phyloP scores from a whole-genome alignment of 1,284 basidiomycete genomes.

The Agroathelia rolfsii region DNA sequence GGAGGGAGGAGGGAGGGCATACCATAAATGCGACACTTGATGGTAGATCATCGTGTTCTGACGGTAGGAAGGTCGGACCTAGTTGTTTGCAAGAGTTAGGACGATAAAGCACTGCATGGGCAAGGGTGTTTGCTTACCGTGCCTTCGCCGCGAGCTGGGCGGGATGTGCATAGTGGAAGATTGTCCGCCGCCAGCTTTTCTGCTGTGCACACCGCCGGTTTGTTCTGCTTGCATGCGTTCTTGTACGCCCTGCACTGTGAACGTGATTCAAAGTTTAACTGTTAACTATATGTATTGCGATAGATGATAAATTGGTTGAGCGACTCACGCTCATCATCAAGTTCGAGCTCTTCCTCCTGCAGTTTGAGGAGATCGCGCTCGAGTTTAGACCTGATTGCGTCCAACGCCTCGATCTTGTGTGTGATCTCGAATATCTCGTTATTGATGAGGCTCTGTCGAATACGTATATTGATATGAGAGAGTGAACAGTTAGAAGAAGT shows the following conservation, averaged over 20 bases:
- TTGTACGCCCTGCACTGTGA: slow-evolving; percentile 74
- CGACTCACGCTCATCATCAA: slow-evolving; percentile 85
- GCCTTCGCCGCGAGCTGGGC: slow-evolving; percentile 62
- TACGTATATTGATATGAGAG: slow-evolving; percentile 11
- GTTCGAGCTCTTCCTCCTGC: slow-evolving; percentile 91
- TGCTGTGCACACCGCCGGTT: slow-evolving; percentile 26
- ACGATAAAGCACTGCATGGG: slow-evolving; percentile 12
- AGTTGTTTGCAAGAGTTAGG: slow-evolving; percentile 13
- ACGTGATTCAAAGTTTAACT: too few relatives aligned
- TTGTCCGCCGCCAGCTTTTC: slow-evolving; percentile 24
- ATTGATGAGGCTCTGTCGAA: slow-evolving; percentile 62
- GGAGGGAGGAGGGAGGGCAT: slow-evolving; percentile 15
- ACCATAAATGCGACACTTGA: slow-evolving; percentile 96
- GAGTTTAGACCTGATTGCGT: slow-evolving; percentile 72
- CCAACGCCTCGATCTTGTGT: slow-evolving; percentile 79
- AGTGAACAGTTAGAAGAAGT: slow-evolving; percentile 6
- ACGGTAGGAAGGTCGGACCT: slow-evolving; percentile 93
- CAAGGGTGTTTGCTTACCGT: slow-evolving; percentile 35
- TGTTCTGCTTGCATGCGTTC: slow-evolving; percentile 72
- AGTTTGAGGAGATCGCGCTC: slow-evolving; percentile 79
- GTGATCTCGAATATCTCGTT: slow-evolving; percentile 84
- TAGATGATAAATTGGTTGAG: slow-evolving; percentile 5
- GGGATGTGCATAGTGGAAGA: slow-evolving; percentile 40
- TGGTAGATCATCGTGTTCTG: slow-evolving; percentile 94
- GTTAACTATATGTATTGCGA: slow-evolving; percentile 4